Evolutionary conservation across 2,329 filamentous ascomycete genomes (phyloP).

Genomic region (Penicillium rolfsii): DNA sequence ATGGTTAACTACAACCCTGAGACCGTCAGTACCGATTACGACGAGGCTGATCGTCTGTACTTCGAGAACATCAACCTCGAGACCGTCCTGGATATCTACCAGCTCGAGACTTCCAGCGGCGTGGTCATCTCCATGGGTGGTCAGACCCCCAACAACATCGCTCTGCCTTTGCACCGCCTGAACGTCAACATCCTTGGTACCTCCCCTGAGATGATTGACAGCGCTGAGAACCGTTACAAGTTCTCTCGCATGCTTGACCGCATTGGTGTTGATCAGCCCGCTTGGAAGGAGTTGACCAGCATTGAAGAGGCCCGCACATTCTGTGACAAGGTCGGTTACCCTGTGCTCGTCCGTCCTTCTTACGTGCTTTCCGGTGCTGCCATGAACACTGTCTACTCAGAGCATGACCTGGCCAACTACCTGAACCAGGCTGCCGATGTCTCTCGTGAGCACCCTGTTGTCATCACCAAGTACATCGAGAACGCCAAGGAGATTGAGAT

Average conservation of each 20-base stretch:
- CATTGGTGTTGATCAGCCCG: constrained; percentile 92
- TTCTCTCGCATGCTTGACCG: constrained; percentile 97
- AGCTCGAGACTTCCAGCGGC: constrained; percentile 79
- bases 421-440: constrained; percentile 90
- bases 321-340: constrained; percentile 86
- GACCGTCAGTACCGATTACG: constrained; percentile 87
- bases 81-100: constrained; percentile 89
- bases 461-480: constrained; percentile 99
- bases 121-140: constrained; percentile 96
- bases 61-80: constrained; percentile 95
- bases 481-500: constrained; percentile 99
- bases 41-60: constrained; percentile 91
- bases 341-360: constrained; percentile 90
- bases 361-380: constrained; percentile 96
- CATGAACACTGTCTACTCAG: constrained; percentile 99
- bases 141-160: constrained; percentile 97
- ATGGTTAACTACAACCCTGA: constrained; percentile 97
- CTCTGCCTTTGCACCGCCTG: constrained; percentile 80
- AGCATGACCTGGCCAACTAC: constrained; percentile 87
- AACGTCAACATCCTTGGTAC: constrained; percentile 94
- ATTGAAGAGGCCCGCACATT: constrained; percentile 87
- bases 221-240: constrained; percentile 96
- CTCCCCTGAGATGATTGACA: constrained; percentile 98
- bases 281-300: constrained; percentile 97
- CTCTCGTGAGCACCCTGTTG: constrained; percentile 91